Conservation (phyloP, 176 grass and related monocot species). For the Triticum timopheevii region DNA sequence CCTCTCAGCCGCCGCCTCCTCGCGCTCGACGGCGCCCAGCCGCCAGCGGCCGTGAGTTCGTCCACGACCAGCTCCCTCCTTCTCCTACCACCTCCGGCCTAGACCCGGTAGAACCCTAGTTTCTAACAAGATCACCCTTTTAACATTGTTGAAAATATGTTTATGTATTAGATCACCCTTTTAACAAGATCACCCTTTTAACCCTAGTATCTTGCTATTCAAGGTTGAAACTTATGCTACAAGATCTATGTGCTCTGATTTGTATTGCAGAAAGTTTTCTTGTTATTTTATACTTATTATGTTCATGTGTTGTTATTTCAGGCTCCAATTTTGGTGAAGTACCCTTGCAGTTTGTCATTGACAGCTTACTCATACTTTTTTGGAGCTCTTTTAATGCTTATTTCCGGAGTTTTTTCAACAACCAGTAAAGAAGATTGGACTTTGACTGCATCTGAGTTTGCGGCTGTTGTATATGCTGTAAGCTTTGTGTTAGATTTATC, state of each 20-base stretch:
- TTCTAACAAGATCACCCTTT: too few species aligned
- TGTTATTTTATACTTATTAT: constrained; percentile 18
- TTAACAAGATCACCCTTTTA: background rate
- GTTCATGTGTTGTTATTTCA: constrained; percentile 38
- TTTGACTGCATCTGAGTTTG: constrained; percentile 69
- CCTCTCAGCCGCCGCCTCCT: too few species aligned
- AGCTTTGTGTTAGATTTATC: constrained; percentile 32
- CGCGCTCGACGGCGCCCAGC: too few species aligned
- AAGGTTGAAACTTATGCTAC: background rate
- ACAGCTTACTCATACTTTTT: constrained; percentile 90
- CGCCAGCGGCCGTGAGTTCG: too few species aligned
- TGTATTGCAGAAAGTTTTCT: constrained; percentile 2
- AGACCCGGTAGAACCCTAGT: too few species aligned
- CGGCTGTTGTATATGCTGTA: constrained; percentile 90
- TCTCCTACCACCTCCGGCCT: too few species aligned
- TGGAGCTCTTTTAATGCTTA: constrained; percentile 74
- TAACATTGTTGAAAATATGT: too few species aligned
- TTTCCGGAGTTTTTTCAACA: constrained; percentile 68
- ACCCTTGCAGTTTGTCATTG: constrained; percentile 74
- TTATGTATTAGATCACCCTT: too few species aligned
- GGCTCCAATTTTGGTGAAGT: constrained; percentile 81
- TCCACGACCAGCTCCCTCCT: too few species aligned
- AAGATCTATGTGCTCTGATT: background rate
- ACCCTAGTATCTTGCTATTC: constrained; percentile 15
- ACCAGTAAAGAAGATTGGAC: constrained; percentile 56